A percentile compares a stretch with the other conserved stretches of the same genome.
Evolutionary conservation across 73 alveolate species (phyloP).

Genomic region (Blepharisma japonicum): DNA sequence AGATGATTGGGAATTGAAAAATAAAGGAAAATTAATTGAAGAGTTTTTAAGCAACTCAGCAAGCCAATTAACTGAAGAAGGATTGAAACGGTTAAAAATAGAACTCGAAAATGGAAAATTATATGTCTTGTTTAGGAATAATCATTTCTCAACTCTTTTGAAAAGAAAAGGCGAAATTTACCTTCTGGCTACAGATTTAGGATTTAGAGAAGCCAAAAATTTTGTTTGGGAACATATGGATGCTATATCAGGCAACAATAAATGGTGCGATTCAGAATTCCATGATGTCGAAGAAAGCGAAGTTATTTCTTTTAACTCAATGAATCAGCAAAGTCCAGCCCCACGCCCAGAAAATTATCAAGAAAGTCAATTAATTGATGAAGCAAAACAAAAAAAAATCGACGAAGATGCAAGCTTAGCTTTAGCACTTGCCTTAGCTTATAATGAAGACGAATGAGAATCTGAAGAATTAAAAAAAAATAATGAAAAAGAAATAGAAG

Average conservation of each 20-base stretch:
- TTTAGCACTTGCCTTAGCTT: too few species aligned
- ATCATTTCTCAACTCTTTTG: constrained; percentile 24
- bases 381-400: too few species aligned
- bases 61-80: constrained; percentile 26
- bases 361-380: too few species aligned
- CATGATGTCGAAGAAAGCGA: too few species aligned
- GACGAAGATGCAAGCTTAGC: too few species aligned
- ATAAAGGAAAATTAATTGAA: neutral
- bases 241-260: neutral
- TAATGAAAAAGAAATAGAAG: neutral
- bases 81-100: neutral
- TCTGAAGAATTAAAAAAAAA: neutral
- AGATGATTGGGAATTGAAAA: too few species aligned
- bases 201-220: constrained; percentile 29
- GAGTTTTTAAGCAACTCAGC: neutral
- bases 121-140: constrained; percentile 27
- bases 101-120: neutral
- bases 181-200: constrained; percentile 24
- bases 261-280: too few species aligned
- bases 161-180: neutral
- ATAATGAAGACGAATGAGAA: neutral
- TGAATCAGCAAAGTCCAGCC: too few species aligned
- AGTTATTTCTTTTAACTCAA: too few species aligned
- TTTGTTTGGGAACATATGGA: constrained; percentile 17
- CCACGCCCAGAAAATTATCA: too few species aligned